Base-by-base conservation (phyloP, 345 rosid species). In the Laguncularia racemosa region DNA sequence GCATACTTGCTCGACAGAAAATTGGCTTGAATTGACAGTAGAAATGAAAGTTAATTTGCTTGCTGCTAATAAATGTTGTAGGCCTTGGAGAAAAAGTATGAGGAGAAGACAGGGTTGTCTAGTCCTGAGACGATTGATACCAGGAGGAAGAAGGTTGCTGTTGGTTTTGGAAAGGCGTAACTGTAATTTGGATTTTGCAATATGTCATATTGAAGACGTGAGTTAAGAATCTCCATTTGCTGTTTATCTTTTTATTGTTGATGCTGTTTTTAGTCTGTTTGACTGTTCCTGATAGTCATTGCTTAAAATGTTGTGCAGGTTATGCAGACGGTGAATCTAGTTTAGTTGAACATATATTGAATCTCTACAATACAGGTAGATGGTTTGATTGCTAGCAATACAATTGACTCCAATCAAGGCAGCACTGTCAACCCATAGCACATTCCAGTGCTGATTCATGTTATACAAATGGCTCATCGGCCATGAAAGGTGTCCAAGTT, bases 11-110 rank as follows among this genome's bases (percentile, higher is more conserved):
- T 33, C 40, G 7, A 33, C 40, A 4, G 4, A 1, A 33, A 33
- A 4, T 7, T 33, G 11, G 40, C 11, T 48, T 48, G 57, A 50
- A 23, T 60, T 48, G 59, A 52, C 10, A 45, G 6, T 0, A 2
- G 17, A 19, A 56, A 20, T 10, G 45, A 14, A 20, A 23, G 33
- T 60, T 43, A 10, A 16, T 18, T 63, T 66, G 61, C 53, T 54
- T n/a, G 4, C 21, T 50, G 28, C 21, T 16, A 17, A 15, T 71
- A 52, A 16, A 53, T 20, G 17, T 72, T 58, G 47, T 67, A 88
- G 96, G 85, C 84, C 23, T 68, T 91, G 55, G 96, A 92, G 68
- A 92, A 76, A 79, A 83, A 86, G 73, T 86, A 81, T 2, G 96
- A 88, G 70, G 84, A 74, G 26, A 82, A 53, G 73, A 84, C 91